phyloP scores from a whole-genome alignment of 495 filamentous ascomycete species.

The Cudoniella acicularis region DNA sequence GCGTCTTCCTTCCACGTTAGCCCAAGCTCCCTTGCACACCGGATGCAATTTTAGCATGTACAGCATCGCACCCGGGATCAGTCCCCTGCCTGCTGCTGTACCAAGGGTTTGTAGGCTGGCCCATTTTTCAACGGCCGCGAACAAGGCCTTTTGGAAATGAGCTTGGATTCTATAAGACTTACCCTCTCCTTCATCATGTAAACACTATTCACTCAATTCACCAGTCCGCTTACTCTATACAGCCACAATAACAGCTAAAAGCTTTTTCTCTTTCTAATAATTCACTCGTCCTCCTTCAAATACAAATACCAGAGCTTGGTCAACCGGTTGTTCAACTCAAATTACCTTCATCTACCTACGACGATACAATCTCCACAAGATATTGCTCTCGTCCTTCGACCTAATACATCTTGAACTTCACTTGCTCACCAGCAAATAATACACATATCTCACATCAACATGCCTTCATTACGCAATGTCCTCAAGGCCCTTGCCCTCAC shows the following conservation, averaged over 20 bases:
- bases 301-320: neutral
- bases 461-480: conserved; percentile 16
- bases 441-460: conserved; percentile 1
- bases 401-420: neutral
- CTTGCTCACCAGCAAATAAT: neutral
- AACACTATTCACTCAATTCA: neutral
- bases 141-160: neutral
- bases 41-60: conserved; percentile 4
- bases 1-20: neutral
- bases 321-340: neutral
- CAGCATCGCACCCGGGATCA: neutral
- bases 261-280: neutral
- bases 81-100: neutral
- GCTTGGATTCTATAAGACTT: neutral
- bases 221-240: no score
- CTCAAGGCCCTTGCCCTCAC: conserved; percentile 14
- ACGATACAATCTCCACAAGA: neutral
- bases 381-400: neutral
- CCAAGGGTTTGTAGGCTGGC: neutral
- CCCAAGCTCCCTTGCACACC: neutral
- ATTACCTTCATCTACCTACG: neutral
- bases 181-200: neutral
- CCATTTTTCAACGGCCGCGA: neutral
- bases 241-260: neutral
- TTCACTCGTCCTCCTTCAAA: neutral